Conservation (phyloP, 495 filamentous ascomycete species). For the Pseudevernia furfuracea region DNA sequence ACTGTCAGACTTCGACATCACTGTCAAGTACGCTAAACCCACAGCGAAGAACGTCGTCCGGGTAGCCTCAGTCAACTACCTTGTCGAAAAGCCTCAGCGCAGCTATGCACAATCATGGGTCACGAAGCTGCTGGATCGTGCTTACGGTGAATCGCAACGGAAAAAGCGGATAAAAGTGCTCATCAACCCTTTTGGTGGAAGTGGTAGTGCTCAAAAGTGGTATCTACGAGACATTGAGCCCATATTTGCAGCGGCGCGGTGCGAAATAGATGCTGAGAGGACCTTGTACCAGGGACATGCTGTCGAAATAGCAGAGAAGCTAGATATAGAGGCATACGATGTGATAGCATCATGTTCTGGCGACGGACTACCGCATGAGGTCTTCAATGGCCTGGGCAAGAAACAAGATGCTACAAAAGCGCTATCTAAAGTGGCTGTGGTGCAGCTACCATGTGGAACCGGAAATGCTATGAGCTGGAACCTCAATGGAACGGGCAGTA, state of each 20-base stretch:
- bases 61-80: slow-evolving; percentile 52
- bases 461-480: slow-evolving; percentile 94
- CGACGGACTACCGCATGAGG: slow-evolving; percentile 85
- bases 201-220: slow-evolving; percentile 64
- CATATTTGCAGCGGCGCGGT: slow-evolving; percentile 74
- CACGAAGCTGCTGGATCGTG: slow-evolving; percentile 51
- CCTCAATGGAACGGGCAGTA: slow-evolving; percentile 69
- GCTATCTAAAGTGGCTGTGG: slow-evolving; percentile 69
- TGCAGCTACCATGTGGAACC: slow-evolving; percentile 84
- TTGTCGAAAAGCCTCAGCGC: slow-evolving; percentile 46
- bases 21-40: slow-evolving; percentile 64
- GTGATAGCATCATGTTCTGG: slow-evolving; percentile 84
- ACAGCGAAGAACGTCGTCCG: slow-evolving; percentile 49
- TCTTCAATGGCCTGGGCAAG: slow-evolving; percentile 85
- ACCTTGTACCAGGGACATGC: slow-evolving; percentile 73
- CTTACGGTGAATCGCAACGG: slow-evolving; percentile 65
- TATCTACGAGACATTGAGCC: slow-evolving; percentile 73
- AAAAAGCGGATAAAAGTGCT: slow-evolving; percentile 76
- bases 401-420: slow-evolving; percentile 67
- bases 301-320: slow-evolving; percentile 62
- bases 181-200: slow-evolving; percentile 85
- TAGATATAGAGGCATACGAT: slow-evolving; percentile 77
- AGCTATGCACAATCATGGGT: slow-evolving; percentile 52
- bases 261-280: slow-evolving; percentile 64
- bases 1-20: slow-evolving; percentile 50